Conservation (phyloP, 2,329 filamentous ascomycete species). For the Didymella pomorum region DNA sequence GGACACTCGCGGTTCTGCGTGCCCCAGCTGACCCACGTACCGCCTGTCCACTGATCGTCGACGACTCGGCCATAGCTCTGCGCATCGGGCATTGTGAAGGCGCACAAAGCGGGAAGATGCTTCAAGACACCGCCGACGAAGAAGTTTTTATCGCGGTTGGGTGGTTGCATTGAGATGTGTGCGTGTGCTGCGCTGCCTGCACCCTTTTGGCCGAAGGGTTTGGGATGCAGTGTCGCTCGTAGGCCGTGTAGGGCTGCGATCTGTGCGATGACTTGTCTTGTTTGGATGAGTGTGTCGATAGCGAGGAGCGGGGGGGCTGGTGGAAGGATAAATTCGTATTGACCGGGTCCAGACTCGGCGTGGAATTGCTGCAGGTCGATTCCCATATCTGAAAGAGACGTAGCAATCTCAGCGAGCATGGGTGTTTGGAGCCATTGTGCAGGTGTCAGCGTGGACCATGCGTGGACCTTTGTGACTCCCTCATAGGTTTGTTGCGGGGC, state of each 20-base stretch:
- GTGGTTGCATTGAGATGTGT: constrained; percentile 71
- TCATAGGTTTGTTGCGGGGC: constrained; percentile 38
- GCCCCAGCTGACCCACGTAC: constrained; percentile 80
- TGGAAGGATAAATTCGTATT: constrained; percentile 79
- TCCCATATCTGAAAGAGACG: constrained; percentile 65
- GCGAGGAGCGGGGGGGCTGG: constrained; percentile 70
- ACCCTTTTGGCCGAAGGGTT: constrained; percentile 62
- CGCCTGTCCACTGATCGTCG: constrained; percentile 79
- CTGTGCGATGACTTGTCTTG: constrained; percentile 72
- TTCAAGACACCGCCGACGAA: constrained; percentile 72
- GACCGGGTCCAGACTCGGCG: constrained; percentile 74
- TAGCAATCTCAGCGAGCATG: constrained; percentile 71
- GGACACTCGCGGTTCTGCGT: constrained; percentile 81
- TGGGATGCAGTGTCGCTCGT: constrained; percentile 76
- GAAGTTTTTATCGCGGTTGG: constrained; percentile 67
- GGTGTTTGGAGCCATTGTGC: constrained; percentile 67
- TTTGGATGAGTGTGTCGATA: constrained; percentile 74
- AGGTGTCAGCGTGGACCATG: constrained; percentile 72
- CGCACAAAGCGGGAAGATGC: constrained; percentile 71
- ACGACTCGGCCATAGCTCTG: constrained; percentile 73
- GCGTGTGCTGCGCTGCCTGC: constrained; percentile 73
- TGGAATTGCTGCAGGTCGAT: constrained; percentile 78
- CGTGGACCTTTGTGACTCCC: constrained; percentile 69
- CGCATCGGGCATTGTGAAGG: constrained; percentile 72
- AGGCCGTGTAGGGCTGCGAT: constrained; percentile 69